Evolutionary conservation across 1,139 yeast genomes (phyloP).

Genomic region (Debaryomyces psychrophilus): DNA sequence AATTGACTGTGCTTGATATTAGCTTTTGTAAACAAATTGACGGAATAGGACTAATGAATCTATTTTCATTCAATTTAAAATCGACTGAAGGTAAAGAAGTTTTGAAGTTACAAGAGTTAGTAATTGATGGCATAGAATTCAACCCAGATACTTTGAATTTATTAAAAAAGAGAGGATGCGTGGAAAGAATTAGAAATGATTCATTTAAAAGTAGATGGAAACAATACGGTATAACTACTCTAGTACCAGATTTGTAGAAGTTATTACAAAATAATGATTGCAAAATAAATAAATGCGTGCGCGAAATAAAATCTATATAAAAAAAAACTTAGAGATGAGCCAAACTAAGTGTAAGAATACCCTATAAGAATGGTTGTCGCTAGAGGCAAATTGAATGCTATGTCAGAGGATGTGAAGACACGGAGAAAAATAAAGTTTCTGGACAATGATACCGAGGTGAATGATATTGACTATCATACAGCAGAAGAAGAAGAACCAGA

Average conservation of each 20-base stretch:
- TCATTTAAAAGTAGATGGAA: slow-evolving; percentile 35
- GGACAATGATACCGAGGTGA: slow-evolving; percentile 25
- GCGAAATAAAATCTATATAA: slow-evolving; percentile 3
- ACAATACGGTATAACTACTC: slow-evolving; percentile 40
- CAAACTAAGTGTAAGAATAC: background rate
- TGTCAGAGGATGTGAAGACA: background rate
- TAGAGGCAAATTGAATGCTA: slow-evolving; percentile 24
- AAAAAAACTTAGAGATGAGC: slow-evolving; percentile 13
- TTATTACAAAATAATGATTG: slow-evolving; percentile 3
- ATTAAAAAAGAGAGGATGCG: slow-evolving; percentile 25
- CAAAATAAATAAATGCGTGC: slow-evolving; percentile 7
- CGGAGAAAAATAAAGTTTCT: slow-evolving; percentile 29
- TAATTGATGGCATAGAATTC: slow-evolving; percentile 41
- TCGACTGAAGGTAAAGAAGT: slow-evolving; percentile 4
- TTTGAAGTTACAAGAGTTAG: slow-evolving; percentile 26
- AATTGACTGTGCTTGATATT: slow-evolving; percentile 34
- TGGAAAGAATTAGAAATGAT: slow-evolving; percentile 29
- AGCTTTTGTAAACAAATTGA: slow-evolving; percentile 40
- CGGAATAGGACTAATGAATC: slow-evolving; percentile 44
- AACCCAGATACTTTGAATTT: slow-evolving; percentile 33
- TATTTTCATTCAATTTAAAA: slow-evolving; percentile 21
- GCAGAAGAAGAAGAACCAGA: slow-evolving; percentile 21
- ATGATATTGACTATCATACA: slow-evolving; percentile 21
- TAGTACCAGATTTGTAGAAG: slow-evolving; percentile 18
- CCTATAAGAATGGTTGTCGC: slow-evolving; percentile 27